Conservation (phyloP, 805 yeast species). For the Pichia heedii region DNA sequence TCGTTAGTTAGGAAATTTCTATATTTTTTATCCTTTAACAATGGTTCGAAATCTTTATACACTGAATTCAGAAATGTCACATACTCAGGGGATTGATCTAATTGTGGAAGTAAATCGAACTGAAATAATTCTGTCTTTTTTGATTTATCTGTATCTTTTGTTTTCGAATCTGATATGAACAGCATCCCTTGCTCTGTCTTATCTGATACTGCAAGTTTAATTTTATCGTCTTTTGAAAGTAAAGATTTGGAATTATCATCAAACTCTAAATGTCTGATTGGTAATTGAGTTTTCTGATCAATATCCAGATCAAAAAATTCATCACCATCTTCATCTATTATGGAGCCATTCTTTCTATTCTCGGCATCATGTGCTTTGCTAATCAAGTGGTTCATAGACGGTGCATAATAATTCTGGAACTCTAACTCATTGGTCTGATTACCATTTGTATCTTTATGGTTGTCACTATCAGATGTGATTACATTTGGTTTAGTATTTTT, state of each 20-base stretch:
- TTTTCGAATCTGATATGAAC: slow-evolving; percentile 23
- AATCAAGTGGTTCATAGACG: neutral
- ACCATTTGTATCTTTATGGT: neutral
- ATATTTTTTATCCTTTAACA: slow-evolving; percentile 36
- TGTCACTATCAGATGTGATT: neutral
- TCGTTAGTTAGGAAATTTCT: slow-evolving; percentile 21
- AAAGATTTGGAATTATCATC: slow-evolving; percentile 26
- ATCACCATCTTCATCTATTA: slow-evolving; percentile 9
- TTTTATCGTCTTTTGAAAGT: slow-evolving; percentile 28
- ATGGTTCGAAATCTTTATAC: slow-evolving; percentile 44
- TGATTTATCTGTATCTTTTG: slow-evolving; percentile 6
- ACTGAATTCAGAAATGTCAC: slow-evolving; percentile 38
- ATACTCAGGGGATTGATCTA: slow-evolving; percentile 35
- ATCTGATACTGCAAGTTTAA: slow-evolving; percentile 41
- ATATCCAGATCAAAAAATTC: slow-evolving; percentile 13
- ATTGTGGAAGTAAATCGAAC: slow-evolving; percentile 27
- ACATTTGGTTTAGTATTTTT: no score
- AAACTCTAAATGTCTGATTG: slow-evolving; percentile 26
- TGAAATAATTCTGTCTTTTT: slow-evolving; percentile 36
- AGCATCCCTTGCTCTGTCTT: slow-evolving; percentile 32
- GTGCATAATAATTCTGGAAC: slow-evolving; percentile 5
- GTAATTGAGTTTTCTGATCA: slow-evolving; percentile 20
- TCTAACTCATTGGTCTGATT: slow-evolving; percentile 3
- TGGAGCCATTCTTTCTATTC: neutral
- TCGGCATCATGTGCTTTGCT: neutral